These are phyloP conservation scores for Alternaria metachromatica DNA, from an alignment of 2,329 filamentous ascomycete species.

Conservation along the genomic window DNA sequence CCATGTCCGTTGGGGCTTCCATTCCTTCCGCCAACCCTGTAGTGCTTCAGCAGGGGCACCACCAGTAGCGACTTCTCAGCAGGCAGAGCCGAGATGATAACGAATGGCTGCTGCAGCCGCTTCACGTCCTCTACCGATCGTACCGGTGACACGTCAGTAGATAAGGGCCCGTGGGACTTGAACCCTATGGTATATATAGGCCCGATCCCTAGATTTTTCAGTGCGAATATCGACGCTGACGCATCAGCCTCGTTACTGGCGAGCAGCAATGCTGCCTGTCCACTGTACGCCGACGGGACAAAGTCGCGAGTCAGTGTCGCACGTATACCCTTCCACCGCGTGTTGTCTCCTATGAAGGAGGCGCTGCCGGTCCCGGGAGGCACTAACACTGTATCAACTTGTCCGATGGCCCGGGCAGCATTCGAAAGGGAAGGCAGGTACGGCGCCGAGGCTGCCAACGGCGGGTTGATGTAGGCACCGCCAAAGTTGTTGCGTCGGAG, in stretches of 20 bases:
- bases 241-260: slow-evolving; percentile 77
- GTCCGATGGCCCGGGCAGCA: slow-evolving; percentile 77
- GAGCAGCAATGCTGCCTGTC: slow-evolving; percentile 76
- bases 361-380: slow-evolving; percentile 52
- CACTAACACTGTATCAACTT: slow-evolving; percentile 81
- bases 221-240: slow-evolving; percentile 77
- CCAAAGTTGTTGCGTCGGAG: slow-evolving; percentile 78
- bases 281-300: slow-evolving; percentile 80
- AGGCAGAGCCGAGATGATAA: slow-evolving; percentile 79
- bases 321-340: slow-evolving; percentile 84
- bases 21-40: slow-evolving; percentile 58
- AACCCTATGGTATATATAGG: slow-evolving; percentile 88
- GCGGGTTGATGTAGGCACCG: slow-evolving; percentile 80
- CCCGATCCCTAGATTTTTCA: slow-evolving; percentile 76
- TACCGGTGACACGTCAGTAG: slow-evolving; percentile 68
- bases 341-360: slow-evolving; percentile 76
- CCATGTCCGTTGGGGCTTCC: slow-evolving; percentile 31
- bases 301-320: slow-evolving; percentile 82
- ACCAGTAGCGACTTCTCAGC: slow-evolving; percentile 81
- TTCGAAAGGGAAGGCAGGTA: slow-evolving; percentile 74
- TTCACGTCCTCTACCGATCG: slow-evolving; percentile 80
- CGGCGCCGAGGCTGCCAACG: slow-evolving; percentile 61
- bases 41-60: slow-evolving; percentile 77
- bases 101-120: slow-evolving; percentile 78
- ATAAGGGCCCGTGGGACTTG: slow-evolving; percentile 65